Evolutionary conservation across 257 asterid genomes (phyloP).

Genomic region (Henckelia pumila): DNA sequence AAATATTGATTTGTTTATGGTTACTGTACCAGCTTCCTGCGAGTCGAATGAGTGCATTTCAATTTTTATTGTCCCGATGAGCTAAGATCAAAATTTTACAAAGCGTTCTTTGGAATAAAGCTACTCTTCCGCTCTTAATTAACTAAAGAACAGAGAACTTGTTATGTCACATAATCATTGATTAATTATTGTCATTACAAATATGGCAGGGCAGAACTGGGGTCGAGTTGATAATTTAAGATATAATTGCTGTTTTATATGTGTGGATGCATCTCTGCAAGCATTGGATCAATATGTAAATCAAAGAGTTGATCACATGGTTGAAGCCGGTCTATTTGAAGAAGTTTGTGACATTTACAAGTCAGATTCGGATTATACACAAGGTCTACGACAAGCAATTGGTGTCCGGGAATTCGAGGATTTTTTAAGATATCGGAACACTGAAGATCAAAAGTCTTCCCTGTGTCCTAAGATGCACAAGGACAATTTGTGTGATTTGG

Average conservation of each 20-base stretch:
- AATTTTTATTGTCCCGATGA: too few relatives aligned
- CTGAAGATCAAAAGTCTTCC: slow-evolving; percentile 25
- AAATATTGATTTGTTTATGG: too few relatives aligned
- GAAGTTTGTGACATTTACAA: slow-evolving; percentile 69
- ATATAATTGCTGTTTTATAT: slow-evolving; percentile 71
- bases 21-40: neutral
- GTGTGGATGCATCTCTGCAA: slow-evolving; percentile 81
- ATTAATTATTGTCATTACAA: neutral
- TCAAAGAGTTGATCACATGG: slow-evolving; percentile 79
- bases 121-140: neutral
- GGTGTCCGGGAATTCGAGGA: slow-evolving; percentile 87
- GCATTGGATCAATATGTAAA: slow-evolving; percentile 71
- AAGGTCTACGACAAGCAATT: slow-evolving; percentile 85
- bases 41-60: neutral
- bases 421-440: slow-evolving; percentile 42
- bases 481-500: slow-evolving; percentile 31
- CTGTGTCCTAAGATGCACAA: slow-evolving; percentile 30
- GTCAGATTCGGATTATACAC: slow-evolving; percentile 68
- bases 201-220: slow-evolving; percentile 98
- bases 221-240: slow-evolving; percentile 72
- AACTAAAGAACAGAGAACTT: slow-evolving; percentile 4
- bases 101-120: neutral
- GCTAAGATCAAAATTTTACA: neutral
- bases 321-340: slow-evolving; percentile 62
- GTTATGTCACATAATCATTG: neutral